A percentile compares a stretch with the other conserved stretches of the same genome.
These are phyloP conservation scores for Termitomyces sp. DNA, from an alignment of 768 basidiomycete genomes.

Conservation along the genomic window DNA sequence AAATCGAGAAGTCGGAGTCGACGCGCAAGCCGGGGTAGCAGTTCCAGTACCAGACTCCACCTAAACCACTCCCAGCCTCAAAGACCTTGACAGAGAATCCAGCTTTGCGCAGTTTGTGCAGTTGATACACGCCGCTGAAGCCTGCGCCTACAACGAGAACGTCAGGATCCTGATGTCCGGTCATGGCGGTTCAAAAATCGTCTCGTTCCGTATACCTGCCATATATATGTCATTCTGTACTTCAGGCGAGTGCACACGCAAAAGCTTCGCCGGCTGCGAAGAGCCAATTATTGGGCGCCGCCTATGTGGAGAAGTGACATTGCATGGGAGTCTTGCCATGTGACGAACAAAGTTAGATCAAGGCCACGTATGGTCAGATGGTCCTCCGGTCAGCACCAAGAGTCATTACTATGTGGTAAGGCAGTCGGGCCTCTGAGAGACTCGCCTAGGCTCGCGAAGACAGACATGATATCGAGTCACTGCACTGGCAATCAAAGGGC, in stretches of 20 bases:
- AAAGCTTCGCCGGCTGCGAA: neutral
- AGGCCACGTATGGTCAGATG: neutral
- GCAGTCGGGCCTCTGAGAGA: neutral
- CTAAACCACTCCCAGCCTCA: constrained; percentile 21
- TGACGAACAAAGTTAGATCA: neutral
- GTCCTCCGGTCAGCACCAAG: neutral
- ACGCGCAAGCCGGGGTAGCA: constrained; percentile 27
- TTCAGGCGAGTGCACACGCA: neutral
- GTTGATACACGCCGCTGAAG: constrained; percentile 22
- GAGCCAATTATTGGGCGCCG: neutral
- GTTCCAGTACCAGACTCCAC: constrained; percentile 29
- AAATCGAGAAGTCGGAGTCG: constrained; percentile 25
- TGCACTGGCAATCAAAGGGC: neutral
- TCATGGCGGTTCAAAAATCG: neutral
- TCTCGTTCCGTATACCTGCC: neutral
- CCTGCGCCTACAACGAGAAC: constrained; percentile 27
- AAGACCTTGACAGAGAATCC: constrained; percentile 21
- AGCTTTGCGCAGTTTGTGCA: constrained; percentile 18
- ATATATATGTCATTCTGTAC: neutral
- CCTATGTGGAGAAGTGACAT: neutral
- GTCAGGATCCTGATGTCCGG: constrained; percentile 17
- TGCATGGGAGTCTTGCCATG: neutral
- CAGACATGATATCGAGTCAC: neutral
- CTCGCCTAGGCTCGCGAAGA: no score
- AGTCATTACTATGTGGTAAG: neutral